phyloP scores from a whole-genome alignment of 495 filamentous ascomycete species.

The Jackrogersella minutella region DNA sequence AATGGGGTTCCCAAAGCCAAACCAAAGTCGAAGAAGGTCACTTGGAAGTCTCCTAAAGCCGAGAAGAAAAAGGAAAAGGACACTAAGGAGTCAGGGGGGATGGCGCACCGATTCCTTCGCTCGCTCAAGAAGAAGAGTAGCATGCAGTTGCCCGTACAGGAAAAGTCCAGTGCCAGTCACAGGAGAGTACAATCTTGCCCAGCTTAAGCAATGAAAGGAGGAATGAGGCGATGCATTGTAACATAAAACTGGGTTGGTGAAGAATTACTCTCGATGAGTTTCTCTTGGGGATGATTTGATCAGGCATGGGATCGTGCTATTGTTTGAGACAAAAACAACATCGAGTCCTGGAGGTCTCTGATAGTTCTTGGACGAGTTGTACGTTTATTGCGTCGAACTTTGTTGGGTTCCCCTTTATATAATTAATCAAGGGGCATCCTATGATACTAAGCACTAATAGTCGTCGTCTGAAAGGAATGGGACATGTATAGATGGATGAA shows the following conservation, averaged over 20 bases:
- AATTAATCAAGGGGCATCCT: not conserved
- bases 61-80: not conserved
- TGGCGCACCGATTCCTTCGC: slow-evolving; percentile 18
- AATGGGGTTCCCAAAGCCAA: not conserved
- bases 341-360: not conserved
- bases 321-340: not conserved
- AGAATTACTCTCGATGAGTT: not conserved
- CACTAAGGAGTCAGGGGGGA: not conserved
- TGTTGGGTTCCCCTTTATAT: too few relatives aligned
- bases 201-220: not conserved
- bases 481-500: not conserved
- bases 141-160: slow-evolving; percentile 28
- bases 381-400: too few relatives aligned
- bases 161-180: slow-evolving; percentile 2
- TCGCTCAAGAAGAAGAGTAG: slow-evolving; percentile 29
- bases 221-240: not conserved
- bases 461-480: not conserved
- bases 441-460: not conserved
- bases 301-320: not conserved
- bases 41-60: not conserved
- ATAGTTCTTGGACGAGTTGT: not conserved
- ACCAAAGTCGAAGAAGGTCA: slow-evolving; percentile 5
- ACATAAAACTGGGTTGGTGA: not conserved
- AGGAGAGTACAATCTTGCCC: slow-evolving; percentile 36
- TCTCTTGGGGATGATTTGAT: not conserved